Evolutionary conservation across 2,329 filamentous ascomycete species (phyloP).

Genomic region (Tolypocladium tropicale): DNA sequence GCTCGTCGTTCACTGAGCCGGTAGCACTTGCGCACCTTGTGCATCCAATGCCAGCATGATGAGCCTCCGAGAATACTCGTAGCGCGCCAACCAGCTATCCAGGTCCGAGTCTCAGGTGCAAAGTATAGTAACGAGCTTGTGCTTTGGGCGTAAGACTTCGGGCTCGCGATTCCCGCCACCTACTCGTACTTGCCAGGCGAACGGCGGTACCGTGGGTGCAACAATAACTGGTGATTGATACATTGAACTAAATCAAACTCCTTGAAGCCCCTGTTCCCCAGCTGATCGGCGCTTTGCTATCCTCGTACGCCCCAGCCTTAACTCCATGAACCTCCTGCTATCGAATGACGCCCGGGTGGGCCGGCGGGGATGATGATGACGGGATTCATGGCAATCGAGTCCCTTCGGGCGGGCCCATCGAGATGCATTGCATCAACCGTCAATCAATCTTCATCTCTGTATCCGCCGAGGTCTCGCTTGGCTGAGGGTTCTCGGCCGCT

Average conservation of each 20-base stretch:
- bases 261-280: neutral
- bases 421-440: neutral
- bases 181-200: neutral
- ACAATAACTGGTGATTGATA: neutral
- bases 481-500: conserved; percentile 34
- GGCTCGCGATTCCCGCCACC: no score
- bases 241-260: neutral
- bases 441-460: conserved; percentile 21
- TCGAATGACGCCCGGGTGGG: neutral
- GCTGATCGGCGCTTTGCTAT: no score
- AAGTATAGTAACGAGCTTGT: no score
- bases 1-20: no score
- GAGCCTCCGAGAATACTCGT: no score
- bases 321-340: neutral
- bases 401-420: neutral
- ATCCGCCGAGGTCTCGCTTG: conserved; percentile 10
- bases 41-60: no score
- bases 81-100: no score
- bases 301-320: neutral
- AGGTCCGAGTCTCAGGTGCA: neutral
- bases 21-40: no score
- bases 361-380: neutral
- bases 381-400: neutral
- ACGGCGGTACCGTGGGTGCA: neutral
- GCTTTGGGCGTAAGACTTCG: neutral